Evolutionary conservation across 2,329 filamentous ascomycete species (phyloP).

Genomic region (Pseudopithomyces chartarum): DNA sequence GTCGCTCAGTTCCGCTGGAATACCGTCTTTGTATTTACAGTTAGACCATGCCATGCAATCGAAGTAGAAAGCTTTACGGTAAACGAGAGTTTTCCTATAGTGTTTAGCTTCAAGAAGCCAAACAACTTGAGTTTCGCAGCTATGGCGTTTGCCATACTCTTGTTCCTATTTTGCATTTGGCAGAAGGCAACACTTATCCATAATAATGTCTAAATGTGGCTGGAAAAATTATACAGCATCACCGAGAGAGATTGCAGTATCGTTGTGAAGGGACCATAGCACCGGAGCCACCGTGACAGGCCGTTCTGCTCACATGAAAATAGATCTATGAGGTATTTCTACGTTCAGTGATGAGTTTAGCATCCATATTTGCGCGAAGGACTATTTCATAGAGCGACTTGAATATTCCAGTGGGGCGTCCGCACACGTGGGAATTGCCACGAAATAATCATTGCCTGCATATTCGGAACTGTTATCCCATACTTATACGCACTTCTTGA

Average conservation of each 20-base stretch:
- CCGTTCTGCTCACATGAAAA: slow-evolving; percentile 15
- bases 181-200: slow-evolving; percentile 17
- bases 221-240: slow-evolving; percentile 6
- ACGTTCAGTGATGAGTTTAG: too few species aligned
- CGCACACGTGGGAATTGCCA: too few species aligned
- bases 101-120: slow-evolving; percentile 6
- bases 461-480: too few species aligned
- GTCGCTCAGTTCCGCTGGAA: too few species aligned
- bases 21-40: too few species aligned
- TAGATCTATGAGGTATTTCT: too few species aligned
- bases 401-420: too few species aligned
- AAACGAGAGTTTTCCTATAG: slow-evolving; percentile 13
- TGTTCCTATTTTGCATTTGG: slow-evolving; percentile 6
- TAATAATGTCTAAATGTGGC: slow-evolving; percentile 7
- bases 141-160: slow-evolving; percentile 2
- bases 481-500: too few species aligned
- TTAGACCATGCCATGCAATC: neutral
- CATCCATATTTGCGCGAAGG: too few species aligned
- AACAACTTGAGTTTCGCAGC: slow-evolving; percentile 1
- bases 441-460: too few species aligned
- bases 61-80: slow-evolving; percentile 1
- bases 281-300: neutral
- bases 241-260: slow-evolving; percentile 3
- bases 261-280: neutral
- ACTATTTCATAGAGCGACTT: too few species aligned